These are phyloP conservation scores for Solanum habrochaites DNA, from an alignment of 257 asterid species.

Conservation along the genomic window DNA sequence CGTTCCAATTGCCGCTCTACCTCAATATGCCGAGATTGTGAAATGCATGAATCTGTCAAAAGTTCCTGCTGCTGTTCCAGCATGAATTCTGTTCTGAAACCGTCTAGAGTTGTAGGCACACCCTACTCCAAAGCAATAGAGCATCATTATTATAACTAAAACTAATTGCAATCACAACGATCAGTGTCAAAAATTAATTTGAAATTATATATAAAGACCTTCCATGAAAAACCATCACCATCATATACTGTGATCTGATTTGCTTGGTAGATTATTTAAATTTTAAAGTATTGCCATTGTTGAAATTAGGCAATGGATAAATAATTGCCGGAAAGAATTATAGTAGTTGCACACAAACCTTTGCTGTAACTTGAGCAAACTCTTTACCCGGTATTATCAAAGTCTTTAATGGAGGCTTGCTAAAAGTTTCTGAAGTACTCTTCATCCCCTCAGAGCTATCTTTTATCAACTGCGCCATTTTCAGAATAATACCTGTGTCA, in stretches of 20 bases:
- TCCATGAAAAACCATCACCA: neutral
- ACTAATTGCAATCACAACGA: neutral
- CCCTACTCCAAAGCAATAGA: constrained; percentile 44
- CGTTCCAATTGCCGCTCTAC: constrained; percentile 72
- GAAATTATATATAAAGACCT: neutral
- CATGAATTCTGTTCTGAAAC: constrained; percentile 44
- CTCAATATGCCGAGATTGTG: constrained; percentile 62
- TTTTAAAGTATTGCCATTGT: neutral
- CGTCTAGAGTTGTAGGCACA: constrained; percentile 60
- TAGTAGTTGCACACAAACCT: constrained; percentile 34
- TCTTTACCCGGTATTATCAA: constrained; percentile 68
- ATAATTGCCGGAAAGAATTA: neutral
- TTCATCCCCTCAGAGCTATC: constrained; percentile 65
- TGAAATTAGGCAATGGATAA: neutral
- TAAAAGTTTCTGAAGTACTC: constrained; percentile 27
- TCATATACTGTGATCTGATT: neutral
- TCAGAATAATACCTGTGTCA: constrained; percentile 70
- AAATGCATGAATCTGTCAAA: constrained; percentile 80
- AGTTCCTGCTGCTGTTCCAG: constrained; percentile 69
- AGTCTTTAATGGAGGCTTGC: constrained; percentile 51
- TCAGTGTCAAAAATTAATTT: neutral
- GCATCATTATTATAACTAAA: neutral
- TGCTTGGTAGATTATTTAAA: neutral
- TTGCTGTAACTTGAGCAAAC: constrained; percentile 84
- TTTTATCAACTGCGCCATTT: constrained; percentile 68